These are phyloP conservation scores for Colletotrichum coccodes DNA, from an alignment of 2,329 filamentous ascomycete genomes.

Conservation along the genomic window DNA sequence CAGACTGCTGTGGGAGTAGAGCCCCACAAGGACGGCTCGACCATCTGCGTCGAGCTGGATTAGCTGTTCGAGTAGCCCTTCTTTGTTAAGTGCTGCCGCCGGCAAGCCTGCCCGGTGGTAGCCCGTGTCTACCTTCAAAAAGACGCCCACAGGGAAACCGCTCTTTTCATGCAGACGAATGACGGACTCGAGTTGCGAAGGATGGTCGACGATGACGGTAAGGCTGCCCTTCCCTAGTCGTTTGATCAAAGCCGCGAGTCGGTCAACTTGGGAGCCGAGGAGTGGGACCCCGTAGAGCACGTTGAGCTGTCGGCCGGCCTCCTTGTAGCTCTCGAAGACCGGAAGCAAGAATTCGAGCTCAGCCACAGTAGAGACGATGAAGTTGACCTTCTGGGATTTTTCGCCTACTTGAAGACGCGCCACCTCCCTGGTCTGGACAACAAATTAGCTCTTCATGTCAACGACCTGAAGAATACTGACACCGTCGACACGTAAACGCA, in stretches of 20 bases:
- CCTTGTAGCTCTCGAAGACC: conserved; percentile 45
- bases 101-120: conserved; percentile 70
- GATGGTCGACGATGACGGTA: conserved; percentile 67
- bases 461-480: no score
- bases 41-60: conserved; percentile 37
- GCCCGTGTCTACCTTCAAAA: conserved; percentile 72
- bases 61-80: conserved; percentile 48
- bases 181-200: conserved; percentile 52
- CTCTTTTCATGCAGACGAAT: conserved; percentile 43
- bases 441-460: no score
- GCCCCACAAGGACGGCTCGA: conserved; percentile 34
- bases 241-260: conserved; percentile 57
- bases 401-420: conserved; percentile 64
- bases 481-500: no score
- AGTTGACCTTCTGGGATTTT: conserved; percentile 51
- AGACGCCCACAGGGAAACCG: conserved; percentile 51
- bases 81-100: conserved; percentile 50
- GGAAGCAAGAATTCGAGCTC: conserved; percentile 66
- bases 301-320: conserved; percentile 34
- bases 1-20: conserved; percentile 47
- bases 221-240: conserved; percentile 58
- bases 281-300: conserved; percentile 72
- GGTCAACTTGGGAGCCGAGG: conserved; percentile 60
- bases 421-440: conserved; percentile 61
- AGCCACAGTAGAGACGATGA: conserved; percentile 68